Conservation (phyloP, 202 grass and related monocot genomes). For the Zoysia matrella region DNA sequence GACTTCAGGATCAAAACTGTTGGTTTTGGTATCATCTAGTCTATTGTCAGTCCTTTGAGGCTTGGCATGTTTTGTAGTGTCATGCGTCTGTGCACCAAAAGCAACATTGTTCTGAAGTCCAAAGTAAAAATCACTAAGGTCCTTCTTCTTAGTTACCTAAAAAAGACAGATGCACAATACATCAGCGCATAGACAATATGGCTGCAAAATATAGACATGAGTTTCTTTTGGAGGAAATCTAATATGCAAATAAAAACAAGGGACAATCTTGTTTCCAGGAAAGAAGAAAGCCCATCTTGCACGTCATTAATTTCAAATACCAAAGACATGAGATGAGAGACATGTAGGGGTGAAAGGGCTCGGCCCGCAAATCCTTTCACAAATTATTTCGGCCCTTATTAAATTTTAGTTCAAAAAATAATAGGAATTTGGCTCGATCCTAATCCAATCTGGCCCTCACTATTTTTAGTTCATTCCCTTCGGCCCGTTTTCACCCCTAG, state of each 20-base stretch:
- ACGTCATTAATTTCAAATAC: no score
- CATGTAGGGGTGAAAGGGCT: no score
- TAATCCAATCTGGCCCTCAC: no score
- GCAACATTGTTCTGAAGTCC: constrained; percentile 85
- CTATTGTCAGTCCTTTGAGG: constrained; percentile 40
- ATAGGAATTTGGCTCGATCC: no score
- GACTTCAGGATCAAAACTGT: constrained; percentile 44
- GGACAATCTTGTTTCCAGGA: constrained; percentile 16
- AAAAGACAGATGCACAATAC: constrained; percentile 3
- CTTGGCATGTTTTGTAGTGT: constrained; percentile 37
- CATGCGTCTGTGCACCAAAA: constrained; percentile 62
- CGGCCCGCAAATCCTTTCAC: no score
- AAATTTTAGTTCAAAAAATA: no score
- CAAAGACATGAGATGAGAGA: neutral
- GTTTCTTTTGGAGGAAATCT: neutral
- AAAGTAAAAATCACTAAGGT: constrained; percentile 96
- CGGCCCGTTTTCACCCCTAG: no score
- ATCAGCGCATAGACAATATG: constrained; percentile 22
- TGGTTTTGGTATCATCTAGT: constrained; percentile 45
- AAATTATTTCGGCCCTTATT: no score
- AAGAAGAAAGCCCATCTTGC: constrained; percentile 21
- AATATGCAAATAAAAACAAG: constrained; percentile 21
- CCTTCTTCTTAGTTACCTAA: constrained; percentile 92
- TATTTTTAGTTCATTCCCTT: no score
- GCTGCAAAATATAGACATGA: constrained; percentile 2